Evolutionary conservation across 2,329 filamentous ascomycete genomes (phyloP).

Genomic region (Phaeomoniella chlamydospora): DNA sequence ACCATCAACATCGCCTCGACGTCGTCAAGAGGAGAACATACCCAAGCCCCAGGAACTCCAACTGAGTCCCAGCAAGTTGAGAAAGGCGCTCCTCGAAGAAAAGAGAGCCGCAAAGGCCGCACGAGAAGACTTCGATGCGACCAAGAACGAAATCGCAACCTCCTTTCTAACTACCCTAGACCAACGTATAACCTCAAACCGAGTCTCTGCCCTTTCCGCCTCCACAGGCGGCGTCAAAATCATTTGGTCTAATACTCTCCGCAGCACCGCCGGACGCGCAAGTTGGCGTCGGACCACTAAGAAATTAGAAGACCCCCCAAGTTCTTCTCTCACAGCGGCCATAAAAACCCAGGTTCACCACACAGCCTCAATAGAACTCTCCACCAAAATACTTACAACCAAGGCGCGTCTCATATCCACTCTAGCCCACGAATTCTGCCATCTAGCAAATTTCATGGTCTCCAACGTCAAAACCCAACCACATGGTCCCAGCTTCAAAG

Average conservation of each 20-base stretch:
- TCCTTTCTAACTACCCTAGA: constrained; percentile 44
- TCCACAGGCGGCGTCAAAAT: constrained; percentile 43
- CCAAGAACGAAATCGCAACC: constrained; percentile 37
- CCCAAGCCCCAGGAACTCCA: constrained; percentile 12
- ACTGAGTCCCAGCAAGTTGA: constrained; percentile 13
- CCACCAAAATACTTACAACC: constrained; percentile 72
- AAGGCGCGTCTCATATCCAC: constrained; percentile 71
- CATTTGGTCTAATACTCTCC: constrained; percentile 47
- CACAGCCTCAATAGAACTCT: constrained; percentile 69
- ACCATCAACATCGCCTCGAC: constrained; percentile 9
- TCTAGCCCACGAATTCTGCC: constrained; percentile 93
- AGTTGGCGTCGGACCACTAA: constrained; percentile 53
- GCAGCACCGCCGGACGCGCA: constrained; percentile 50
- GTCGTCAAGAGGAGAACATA: constrained; percentile 13
- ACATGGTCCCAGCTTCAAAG: constrained; percentile 62
- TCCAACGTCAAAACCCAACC: constrained; percentile 59
- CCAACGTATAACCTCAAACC: constrained; percentile 30
- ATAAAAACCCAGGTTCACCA: constrained; percentile 30
- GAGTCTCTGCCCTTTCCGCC: constrained; percentile 31
- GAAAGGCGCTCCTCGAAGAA: constrained; percentile 13
- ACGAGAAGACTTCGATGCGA: constrained; percentile 37
- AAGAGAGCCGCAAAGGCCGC: constrained; percentile 20
- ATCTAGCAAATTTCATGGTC: constrained; percentile 84
- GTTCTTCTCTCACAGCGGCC: constrained; percentile 5
- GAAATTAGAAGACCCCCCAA: constrained; percentile 7